Evolutionary conservation across 2,329 filamentous ascomycete species (phyloP).

Genomic region (Chaetomium strumarium): DNA sequence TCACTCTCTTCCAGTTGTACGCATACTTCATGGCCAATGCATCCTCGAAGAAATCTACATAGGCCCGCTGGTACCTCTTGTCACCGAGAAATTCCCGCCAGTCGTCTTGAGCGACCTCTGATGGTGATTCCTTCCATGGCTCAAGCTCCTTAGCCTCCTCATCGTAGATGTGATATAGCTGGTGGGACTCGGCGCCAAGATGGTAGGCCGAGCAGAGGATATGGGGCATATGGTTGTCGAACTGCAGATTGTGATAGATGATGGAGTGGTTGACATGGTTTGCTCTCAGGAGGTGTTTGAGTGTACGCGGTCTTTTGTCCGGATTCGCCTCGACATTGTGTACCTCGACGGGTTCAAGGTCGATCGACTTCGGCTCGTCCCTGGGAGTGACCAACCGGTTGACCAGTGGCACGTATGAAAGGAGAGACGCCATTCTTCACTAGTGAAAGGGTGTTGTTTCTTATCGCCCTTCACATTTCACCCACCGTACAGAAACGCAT

Average conservation of each 20-base stretch:
- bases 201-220: conserved; percentile 80
- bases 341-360: conserved; percentile 62
- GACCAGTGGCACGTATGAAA: conserved; percentile 29
- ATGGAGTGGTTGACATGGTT: conserved; percentile 90
- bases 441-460: neutral
- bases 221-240: conserved; percentile 80
- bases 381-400: conserved; percentile 25
- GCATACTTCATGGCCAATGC: conserved; percentile 64
- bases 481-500: neutral
- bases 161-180: conserved; percentile 79
- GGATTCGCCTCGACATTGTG: conserved; percentile 74
- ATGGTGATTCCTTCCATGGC: conserved; percentile 76
- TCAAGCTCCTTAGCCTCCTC: conserved; percentile 65
- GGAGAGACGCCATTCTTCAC: conserved; percentile 23
- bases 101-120: conserved; percentile 75
- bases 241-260: conserved; percentile 66
- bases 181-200: conserved; percentile 65
- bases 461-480: neutral
- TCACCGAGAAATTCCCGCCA: conserved; percentile 83
- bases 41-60: conserved; percentile 93
- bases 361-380: conserved; percentile 35
- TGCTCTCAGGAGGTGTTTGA: conserved; percentile 85
- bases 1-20: conserved; percentile 79
- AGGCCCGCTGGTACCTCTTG: conserved; percentile 78
- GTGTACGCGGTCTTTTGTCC: conserved; percentile 71